Conservation (phyloP, 2,329 filamentous ascomycete genomes). For the Calonectria fujianensis region DNA sequence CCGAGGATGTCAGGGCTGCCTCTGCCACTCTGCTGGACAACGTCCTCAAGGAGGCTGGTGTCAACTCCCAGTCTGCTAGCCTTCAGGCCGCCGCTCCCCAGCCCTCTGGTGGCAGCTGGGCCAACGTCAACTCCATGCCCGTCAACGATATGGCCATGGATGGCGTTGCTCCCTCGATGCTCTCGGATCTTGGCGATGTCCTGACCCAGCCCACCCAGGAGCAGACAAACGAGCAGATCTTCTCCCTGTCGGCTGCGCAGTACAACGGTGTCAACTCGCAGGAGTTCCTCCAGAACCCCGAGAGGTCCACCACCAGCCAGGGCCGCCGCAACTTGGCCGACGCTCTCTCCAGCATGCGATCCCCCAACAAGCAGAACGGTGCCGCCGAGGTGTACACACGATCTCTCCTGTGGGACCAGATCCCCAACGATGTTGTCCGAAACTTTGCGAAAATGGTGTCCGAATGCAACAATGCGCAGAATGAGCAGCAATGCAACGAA, state of each 20-base stretch:
- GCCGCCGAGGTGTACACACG: conserved; percentile 94
- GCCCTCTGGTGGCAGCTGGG: conserved; percentile 67
- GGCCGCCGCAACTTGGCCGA: conserved; percentile 86
- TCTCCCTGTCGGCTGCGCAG: conserved; percentile 88
- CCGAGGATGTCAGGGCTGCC: conserved; percentile 86
- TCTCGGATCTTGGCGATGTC: conserved; percentile 80
- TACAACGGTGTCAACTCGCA: conserved; percentile 85
- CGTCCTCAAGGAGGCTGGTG: conserved; percentile 87
- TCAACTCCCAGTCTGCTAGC: conserved; percentile 66
- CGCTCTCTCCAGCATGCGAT: conserved; percentile 86
- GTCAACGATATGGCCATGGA: conserved; percentile 64
- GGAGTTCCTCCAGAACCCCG: conserved; percentile 79
- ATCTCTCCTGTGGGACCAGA: conserved; percentile 94
- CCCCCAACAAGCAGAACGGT: conserved; percentile 78
- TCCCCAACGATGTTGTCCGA: conserved; percentile 91
- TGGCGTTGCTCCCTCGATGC: conserved; percentile 73
- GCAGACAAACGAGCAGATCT: conserved; percentile 91
- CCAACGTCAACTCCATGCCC: conserved; percentile 62
- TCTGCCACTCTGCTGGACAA: conserved; percentile 86
- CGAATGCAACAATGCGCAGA: conserved; percentile 76
- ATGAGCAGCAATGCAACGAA: conserved; percentile 66
- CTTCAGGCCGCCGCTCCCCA: conserved; percentile 70
- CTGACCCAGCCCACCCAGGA: conserved; percentile 86
- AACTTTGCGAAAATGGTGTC: conserved; percentile 95
- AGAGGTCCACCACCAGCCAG: conserved; percentile 72